These are phyloP conservation scores for Geotrichum candidum DNA, from an alignment of 1,139 yeast species.

Conservation along the genomic window DNA sequence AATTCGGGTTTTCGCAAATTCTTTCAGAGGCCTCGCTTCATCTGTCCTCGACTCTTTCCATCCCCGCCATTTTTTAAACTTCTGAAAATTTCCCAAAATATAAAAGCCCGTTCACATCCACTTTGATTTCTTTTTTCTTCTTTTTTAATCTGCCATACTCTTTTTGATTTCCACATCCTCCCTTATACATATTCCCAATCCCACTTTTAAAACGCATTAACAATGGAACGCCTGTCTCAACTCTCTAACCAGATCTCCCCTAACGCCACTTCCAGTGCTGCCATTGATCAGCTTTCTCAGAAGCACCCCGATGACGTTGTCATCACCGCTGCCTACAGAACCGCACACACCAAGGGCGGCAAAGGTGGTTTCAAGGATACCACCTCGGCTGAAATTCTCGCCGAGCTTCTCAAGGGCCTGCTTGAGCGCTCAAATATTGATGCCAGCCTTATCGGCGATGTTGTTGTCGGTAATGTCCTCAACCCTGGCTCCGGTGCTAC, in stretches of 20 bases:
- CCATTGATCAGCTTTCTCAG: constrained; percentile 38
- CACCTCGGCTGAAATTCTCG: constrained; percentile 65
- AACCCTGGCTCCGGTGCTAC: constrained; percentile 89
- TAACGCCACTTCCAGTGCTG: constrained; percentile 30
- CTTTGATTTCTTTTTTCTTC: not conserved
- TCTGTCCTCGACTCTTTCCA: not conserved
- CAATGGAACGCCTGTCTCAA: constrained; percentile 34
- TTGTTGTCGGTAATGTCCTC: constrained; percentile 82
- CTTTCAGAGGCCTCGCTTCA: not conserved
- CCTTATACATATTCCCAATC: not conserved
- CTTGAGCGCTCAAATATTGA: constrained; percentile 56
- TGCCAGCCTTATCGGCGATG: constrained; percentile 65
- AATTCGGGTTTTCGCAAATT: not conserved
- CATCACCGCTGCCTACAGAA: constrained; percentile 80
- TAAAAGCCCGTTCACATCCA: not conserved
- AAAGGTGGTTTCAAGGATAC: constrained; percentile 75
- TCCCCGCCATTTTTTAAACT: not conserved
- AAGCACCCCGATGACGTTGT: constrained; percentile 84
- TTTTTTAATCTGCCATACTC: not conserved
- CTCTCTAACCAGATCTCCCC: constrained; percentile 32
- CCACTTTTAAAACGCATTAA: not conserved
- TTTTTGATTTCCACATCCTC: not conserved
- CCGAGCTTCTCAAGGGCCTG: constrained; percentile 57
- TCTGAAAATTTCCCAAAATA: not conserved
- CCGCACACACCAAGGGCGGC: constrained; percentile 83